phyloP scores from a whole-genome alignment of 768 basidiomycete species.

The Suillus sp. region DNA sequence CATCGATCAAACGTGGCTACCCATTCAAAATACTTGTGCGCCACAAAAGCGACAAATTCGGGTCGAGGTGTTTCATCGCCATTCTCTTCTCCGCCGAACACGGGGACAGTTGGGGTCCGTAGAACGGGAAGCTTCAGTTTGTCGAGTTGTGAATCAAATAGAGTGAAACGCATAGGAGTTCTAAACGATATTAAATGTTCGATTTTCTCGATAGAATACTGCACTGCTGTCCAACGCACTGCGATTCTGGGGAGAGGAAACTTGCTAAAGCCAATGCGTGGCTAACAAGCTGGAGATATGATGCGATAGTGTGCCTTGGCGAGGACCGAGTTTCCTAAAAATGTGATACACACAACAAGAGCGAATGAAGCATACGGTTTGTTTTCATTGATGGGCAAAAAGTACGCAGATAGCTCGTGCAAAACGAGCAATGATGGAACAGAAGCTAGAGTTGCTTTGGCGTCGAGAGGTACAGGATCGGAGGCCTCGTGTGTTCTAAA shows the following conservation, averaged over 20 bases:
- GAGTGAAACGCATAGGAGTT: constrained; percentile 39
- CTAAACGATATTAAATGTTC: background rate
- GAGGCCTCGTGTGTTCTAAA: constrained; percentile 38
- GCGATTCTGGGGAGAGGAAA: constrained; percentile 34
- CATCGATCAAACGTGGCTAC: constrained; percentile 47
- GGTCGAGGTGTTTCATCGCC: constrained; percentile 27
- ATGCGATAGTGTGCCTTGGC: constrained; percentile 42
- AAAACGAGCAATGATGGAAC: constrained; percentile 59
- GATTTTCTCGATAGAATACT: background rate
- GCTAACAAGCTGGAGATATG: constrained; percentile 52
- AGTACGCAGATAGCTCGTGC: constrained; percentile 61
- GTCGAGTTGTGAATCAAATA: constrained; percentile 65
- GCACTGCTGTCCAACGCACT: constrained; percentile 18
- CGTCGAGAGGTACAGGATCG: constrained; percentile 24
- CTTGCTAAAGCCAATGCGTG: constrained; percentile 47
- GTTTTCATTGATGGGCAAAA: constrained; percentile 32
- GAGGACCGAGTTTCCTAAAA: constrained; percentile 10
- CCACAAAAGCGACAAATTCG: constrained; percentile 42
- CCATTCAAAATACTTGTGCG: constrained; percentile 59
- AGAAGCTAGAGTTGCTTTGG: constrained; percentile 38
- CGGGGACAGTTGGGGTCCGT: constrained; percentile 27
- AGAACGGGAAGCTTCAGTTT: constrained; percentile 52
- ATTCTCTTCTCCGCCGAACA: constrained; percentile 20
- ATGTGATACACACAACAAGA: background rate
- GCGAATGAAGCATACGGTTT: constrained; percentile 23